These are phyloP conservation scores for Seiridium cupressi DNA, from an alignment of 2,329 filamentous ascomycete species.

Conservation along the genomic window DNA sequence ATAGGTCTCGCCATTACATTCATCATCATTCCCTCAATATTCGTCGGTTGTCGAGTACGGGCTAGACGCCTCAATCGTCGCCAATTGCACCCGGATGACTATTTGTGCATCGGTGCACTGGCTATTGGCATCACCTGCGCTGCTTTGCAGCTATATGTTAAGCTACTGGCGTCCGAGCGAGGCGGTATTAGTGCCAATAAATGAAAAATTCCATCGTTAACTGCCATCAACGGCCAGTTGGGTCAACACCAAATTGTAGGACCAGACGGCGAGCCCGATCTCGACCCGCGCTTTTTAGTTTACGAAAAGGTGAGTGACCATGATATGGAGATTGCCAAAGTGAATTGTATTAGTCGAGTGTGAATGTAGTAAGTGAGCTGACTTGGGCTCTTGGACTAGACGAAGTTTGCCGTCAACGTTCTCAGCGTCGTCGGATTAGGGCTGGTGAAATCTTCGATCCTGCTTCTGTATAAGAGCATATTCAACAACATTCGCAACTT, in stretches of 20 bases:
- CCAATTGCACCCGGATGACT: constrained; percentile 13
- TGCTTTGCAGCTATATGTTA: constrained; percentile 10
- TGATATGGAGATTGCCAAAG: background rate
- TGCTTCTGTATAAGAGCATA: constrained; percentile 18
- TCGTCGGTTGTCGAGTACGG: constrained; percentile 15
- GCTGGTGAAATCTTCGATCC: constrained; percentile 18
- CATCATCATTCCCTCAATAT: constrained; percentile 15
- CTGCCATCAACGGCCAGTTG: constrained; percentile 15
- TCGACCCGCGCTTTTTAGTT: constrained; percentile 17
- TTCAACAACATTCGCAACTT: constrained; percentile 13
- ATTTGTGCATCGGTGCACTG: constrained; percentile 9
- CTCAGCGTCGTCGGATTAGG: constrained; percentile 16
- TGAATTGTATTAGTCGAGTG: background rate
- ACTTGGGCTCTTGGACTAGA: constrained; percentile 5
- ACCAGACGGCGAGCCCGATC: constrained; percentile 13
- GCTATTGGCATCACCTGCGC: constrained; percentile 12
- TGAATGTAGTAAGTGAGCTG: too few species aligned
- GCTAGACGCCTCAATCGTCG: constrained; percentile 12
- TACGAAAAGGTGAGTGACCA: constrained; percentile 16
- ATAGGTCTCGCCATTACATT: constrained; percentile 15
- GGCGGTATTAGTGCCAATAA: background rate
- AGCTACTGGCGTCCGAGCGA: background rate
- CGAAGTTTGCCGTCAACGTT: constrained; percentile 19
- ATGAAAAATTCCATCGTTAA: background rate
- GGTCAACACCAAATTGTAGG: constrained; percentile 16